phyloP scores from a whole-genome alignment of 371 early-diverging fungal genomes.

The Lichtheimia hyalospora region DNA sequence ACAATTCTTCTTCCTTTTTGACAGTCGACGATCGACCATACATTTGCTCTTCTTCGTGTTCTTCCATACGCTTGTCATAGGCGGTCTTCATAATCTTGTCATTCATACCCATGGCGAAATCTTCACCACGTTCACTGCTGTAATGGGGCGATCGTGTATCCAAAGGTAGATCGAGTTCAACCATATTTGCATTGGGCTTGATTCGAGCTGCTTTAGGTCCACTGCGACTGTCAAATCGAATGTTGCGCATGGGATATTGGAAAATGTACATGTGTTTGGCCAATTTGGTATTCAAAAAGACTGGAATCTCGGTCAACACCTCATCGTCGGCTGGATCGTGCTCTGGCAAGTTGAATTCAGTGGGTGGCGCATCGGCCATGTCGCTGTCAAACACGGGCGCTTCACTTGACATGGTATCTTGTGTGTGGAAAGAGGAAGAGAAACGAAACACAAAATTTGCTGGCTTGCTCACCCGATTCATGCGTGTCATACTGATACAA shows the following conservation, averaged over 20 bases:
- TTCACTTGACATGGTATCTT: background rate
- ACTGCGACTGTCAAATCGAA: constrained; percentile 42
- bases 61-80: constrained; percentile 59
- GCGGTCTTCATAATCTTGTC: constrained; percentile 71
- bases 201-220: constrained; percentile 72
- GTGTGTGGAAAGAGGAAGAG: background rate
- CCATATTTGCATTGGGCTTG: constrained; percentile 76
- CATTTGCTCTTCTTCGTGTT: constrained; percentile 43
- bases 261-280: constrained; percentile 74
- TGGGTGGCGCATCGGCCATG: constrained; percentile 6
- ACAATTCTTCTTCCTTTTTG: constrained; percentile 51
- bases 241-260: constrained; percentile 81
- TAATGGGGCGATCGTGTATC: constrained; percentile 71
- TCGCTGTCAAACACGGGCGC: constrained; percentile 11
- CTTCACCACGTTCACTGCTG: constrained; percentile 76
- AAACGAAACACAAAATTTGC: background rate
- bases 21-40: constrained; percentile 19
- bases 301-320: constrained; percentile 75
- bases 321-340: constrained; percentile 61
- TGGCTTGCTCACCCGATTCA: too few relatives aligned
- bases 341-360: background rate
- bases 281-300: constrained; percentile 71
- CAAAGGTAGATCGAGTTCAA: constrained; percentile 87
- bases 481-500: too few relatives aligned
- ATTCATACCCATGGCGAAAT: constrained; percentile 76